Conservation (phyloP, 139 green algal genomes). For the Pleodorina starrii region DNA sequence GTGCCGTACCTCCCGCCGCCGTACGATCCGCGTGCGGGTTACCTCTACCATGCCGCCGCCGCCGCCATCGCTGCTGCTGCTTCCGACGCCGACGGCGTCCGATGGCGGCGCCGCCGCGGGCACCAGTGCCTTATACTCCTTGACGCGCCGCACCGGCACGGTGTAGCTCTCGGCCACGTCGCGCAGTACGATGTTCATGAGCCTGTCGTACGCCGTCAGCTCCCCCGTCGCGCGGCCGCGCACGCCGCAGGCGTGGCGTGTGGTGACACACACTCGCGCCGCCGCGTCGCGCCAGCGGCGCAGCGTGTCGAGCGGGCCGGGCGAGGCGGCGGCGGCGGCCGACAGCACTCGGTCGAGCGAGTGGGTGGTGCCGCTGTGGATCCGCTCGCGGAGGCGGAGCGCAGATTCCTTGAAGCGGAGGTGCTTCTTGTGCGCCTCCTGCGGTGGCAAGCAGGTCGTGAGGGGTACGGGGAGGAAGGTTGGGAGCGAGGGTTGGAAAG, state of each 20-base stretch:
- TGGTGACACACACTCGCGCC: conserved; percentile 72
- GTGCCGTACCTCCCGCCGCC: conserved; percentile 73
- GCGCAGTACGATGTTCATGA: conserved; percentile 83
- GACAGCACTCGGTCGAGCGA: conserved; percentile 17
- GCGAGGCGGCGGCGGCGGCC: background rate
- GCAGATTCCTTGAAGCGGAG: conserved; percentile 26
- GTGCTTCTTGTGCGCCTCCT: conserved; percentile 42
- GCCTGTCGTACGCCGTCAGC: conserved; percentile 78
- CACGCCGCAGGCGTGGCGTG: conserved; percentile 76
- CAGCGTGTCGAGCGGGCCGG: background rate
- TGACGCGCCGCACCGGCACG: conserved; percentile 66
- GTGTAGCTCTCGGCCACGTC: conserved; percentile 85
- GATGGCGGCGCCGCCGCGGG: conserved; percentile 16
- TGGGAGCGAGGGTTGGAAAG: background rate
- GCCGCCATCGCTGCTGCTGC: background rate
- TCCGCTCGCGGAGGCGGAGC: background rate
- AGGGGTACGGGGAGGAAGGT: no score
- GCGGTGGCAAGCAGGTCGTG: no score
- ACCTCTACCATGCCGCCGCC: conserved; percentile 12
- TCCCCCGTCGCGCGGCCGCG: conserved; percentile 68
- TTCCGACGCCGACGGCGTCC: background rate
- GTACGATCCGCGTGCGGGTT: conserved; percentile 3
- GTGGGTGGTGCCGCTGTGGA: background rate
- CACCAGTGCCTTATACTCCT: background rate
- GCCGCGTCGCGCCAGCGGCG: conserved; percentile 24